Evolutionary conservation across 2,329 filamentous ascomycete species (phyloP).

Genomic region (Clarireedia homoeocarpa): DNA sequence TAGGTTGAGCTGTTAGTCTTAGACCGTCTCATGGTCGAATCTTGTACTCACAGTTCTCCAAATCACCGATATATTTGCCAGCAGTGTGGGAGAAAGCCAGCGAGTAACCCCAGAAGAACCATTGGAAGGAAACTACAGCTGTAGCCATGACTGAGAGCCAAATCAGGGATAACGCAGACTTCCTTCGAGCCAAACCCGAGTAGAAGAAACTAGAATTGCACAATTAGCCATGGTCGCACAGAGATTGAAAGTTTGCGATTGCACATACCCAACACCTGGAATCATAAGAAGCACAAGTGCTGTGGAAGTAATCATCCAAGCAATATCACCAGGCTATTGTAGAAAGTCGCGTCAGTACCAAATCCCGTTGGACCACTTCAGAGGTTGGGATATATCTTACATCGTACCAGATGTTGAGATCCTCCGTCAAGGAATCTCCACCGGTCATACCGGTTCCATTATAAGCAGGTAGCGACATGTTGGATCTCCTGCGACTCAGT

Average conservation of each 20-base stretch:
- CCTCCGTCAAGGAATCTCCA: slow-evolving; percentile 50
- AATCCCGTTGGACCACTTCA: neutral
- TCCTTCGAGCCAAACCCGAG: slow-evolving; percentile 79
- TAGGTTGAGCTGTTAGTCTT: neutral
- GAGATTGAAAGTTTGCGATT: neutral
- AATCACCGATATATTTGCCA: slow-evolving; percentile 61
- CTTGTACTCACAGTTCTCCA: slow-evolving; percentile 50
- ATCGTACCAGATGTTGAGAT: slow-evolving; percentile 82
- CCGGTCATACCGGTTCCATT: slow-evolving; percentile 50
- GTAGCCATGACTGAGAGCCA: slow-evolving; percentile 86
- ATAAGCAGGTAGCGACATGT: slow-evolving; percentile 31
- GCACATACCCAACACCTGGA: slow-evolving; percentile 67
- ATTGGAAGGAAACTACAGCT: slow-evolving; percentile 79
- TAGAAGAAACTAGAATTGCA: slow-evolving; percentile 62
- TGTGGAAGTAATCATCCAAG: slow-evolving; percentile 74
- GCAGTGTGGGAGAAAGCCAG: slow-evolving; percentile 48
- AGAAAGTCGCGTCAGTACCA: neutral
- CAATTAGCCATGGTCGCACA: slow-evolving; percentile 18
- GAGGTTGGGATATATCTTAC: slow-evolving; percentile 33
- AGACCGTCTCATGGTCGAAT: no score
- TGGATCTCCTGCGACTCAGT: neutral
- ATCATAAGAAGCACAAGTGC: slow-evolving; percentile 88
- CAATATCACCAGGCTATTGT: slow-evolving; percentile 67
- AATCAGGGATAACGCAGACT: slow-evolving; percentile 82
- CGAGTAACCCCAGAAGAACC: slow-evolving; percentile 52